Evolutionary conservation across 2,329 filamentous ascomycete genomes (phyloP).

Genomic region (Plectosphaerella plurivora): DNA sequence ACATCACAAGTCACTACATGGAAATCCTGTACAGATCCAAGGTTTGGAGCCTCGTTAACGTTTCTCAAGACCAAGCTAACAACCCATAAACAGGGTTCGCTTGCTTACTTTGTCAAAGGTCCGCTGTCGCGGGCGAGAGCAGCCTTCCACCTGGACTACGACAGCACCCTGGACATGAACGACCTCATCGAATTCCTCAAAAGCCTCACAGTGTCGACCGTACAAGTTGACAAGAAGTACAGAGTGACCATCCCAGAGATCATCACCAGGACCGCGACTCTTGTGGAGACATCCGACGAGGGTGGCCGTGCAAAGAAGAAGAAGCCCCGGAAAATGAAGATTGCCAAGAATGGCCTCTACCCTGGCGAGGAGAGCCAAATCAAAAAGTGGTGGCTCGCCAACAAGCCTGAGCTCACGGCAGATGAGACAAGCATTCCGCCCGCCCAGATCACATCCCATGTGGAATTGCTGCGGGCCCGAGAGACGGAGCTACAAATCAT

Average conservation of each 20-base stretch:
- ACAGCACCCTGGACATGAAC: constrained; percentile 54
- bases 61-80: constrained; percentile 19
- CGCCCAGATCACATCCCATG: constrained; percentile 55
- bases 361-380: constrained; percentile 61
- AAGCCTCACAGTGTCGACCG: constrained; percentile 60
- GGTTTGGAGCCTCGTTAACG: constrained; percentile 31
- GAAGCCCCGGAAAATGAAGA: constrained; percentile 60
- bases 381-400: constrained; percentile 64
- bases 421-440: constrained; percentile 40
- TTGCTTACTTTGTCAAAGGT: constrained; percentile 82
- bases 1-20: constrained; percentile 53
- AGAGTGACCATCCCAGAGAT: constrained; percentile 64
- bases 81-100: constrained; percentile 52
- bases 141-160: constrained; percentile 60
- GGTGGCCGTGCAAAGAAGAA: constrained; percentile 36
- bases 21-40: constrained; percentile 60
- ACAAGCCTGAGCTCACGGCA: constrained; percentile 43
- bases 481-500: constrained; percentile 82
- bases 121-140: constrained; percentile 71
- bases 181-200: constrained; percentile 68
- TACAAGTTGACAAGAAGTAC: constrained; percentile 75
- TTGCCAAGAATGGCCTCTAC: constrained; percentile 66
- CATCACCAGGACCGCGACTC: constrained; percentile 51
- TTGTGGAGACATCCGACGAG: constrained; percentile 52
- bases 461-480: constrained; percentile 64